phyloP scores from a whole-genome alignment of 225 moss, liverwort and hornwort species.

The Rhytidiadelphus loreus region DNA sequence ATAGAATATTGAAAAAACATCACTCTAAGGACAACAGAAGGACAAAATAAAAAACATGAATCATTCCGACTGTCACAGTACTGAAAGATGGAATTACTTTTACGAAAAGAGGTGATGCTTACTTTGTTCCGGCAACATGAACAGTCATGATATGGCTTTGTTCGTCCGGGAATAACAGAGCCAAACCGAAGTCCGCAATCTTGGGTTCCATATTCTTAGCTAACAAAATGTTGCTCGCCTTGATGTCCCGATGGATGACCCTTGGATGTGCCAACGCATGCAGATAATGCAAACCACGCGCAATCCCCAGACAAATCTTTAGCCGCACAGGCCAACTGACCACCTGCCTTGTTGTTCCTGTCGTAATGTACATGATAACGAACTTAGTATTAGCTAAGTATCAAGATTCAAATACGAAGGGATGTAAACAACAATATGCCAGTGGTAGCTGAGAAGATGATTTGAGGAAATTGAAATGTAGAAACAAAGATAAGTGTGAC shows the following conservation, averaged over 20 bases:
- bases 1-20: too few species aligned
- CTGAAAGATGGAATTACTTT: not conserved
- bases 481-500: not conserved
- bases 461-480: not conserved
- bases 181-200: not conserved
- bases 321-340: not conserved
- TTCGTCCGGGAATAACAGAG: not conserved
- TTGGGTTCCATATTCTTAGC: not conserved
- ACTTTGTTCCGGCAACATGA: not conserved
- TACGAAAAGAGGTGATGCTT: not conserved
- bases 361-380: not conserved
- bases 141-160: not conserved
- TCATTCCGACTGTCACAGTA: not conserved
- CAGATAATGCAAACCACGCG: not conserved
- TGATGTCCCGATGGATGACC: not conserved
- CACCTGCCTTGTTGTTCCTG: not conserved
- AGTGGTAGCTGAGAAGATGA: not conserved
- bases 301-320: not conserved
- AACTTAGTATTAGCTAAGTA: not conserved
- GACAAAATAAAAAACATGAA: not conserved
- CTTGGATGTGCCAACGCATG: not conserved
- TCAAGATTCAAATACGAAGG: not conserved
- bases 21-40: not conserved
- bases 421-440: not conserved
- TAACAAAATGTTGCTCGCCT: not conserved